A percentile compares a stretch with the other conserved stretches of the same genome.
phyloP scores from a whole-genome alignment of 2,329 filamentous ascomycete genomes.

The Blastomyces percursus region DNA sequence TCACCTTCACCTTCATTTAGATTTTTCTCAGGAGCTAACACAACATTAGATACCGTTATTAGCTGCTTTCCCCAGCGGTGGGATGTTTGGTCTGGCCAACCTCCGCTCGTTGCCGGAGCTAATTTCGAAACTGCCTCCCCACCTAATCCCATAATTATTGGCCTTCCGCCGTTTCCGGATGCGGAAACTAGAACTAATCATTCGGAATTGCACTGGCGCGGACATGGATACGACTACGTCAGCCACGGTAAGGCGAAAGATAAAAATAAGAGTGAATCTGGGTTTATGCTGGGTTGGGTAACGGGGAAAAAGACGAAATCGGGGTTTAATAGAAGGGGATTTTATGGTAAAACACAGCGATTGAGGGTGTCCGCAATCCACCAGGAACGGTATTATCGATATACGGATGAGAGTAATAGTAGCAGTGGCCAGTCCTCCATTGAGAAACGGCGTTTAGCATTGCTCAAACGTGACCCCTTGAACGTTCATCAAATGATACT shows the following conservation, averaged over 20 bases:
- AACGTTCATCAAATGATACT: conserved; percentile 52
- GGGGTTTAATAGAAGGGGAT: background rate
- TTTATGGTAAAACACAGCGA: background rate
- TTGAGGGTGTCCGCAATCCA: background rate
- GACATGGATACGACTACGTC: background rate
- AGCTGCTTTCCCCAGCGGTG: conserved; percentile 31
- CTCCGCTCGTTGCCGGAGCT: background rate
- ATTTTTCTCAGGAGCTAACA: background rate
- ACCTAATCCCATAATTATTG: background rate
- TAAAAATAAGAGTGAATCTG: background rate
- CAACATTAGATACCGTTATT: conserved; percentile 42
- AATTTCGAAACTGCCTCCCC: background rate
- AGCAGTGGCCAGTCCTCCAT: background rate
- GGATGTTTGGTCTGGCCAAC: conserved; percentile 16
- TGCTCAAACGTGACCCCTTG: conserved; percentile 35
- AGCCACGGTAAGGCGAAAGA: background rate
- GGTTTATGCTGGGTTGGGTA: background rate
- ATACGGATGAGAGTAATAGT: background rate
- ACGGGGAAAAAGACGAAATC: background rate
- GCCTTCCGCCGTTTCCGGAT: background rate
- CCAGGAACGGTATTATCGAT: background rate
- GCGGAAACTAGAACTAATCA: background rate
- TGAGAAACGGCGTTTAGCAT: background rate
- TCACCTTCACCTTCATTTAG: background rate
- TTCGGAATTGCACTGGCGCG: background rate